Evolutionary conservation across 306 rosid species (phyloP).

Genomic region (Elaeagnus macrophylla): DNA sequence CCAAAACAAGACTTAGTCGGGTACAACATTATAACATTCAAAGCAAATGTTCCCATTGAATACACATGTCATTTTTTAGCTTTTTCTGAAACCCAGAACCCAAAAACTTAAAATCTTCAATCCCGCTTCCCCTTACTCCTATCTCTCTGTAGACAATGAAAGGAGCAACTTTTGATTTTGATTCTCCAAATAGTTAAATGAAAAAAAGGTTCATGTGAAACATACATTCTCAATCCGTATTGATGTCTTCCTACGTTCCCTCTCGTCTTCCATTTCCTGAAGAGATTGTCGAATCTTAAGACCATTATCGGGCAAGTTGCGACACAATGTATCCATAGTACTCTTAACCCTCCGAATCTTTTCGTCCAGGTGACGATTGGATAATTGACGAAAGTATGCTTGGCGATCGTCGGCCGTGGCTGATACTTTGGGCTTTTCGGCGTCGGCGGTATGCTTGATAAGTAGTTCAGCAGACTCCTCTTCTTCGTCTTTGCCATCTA

Average conservation of each 20-base stretch:
- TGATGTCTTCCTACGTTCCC: conserved; percentile 33
- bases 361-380: conserved; percentile 32
- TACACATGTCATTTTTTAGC: neutral
- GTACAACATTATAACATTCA: neutral
- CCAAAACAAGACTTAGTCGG: conserved; percentile 1
- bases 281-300: conserved; percentile 29
- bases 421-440: neutral
- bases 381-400: neutral
- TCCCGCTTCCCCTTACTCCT: too few relatives aligned
- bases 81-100: too few relatives aligned
- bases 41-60: neutral
- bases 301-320: conserved; percentile 44
- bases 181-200: neutral
- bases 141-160: too few relatives aligned
- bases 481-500: conserved; percentile 12
- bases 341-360: conserved; percentile 18
- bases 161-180: too few relatives aligned
- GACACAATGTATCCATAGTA: neutral
- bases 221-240: conserved; percentile 20
- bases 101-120: too few relatives aligned
- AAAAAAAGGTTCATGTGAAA: conserved; percentile 1
- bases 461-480: conserved; percentile 22
- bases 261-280: conserved; percentile 30
- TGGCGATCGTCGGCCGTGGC: conserved; percentile 24
- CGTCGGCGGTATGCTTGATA: conserved; percentile 11